These are phyloP conservation scores for Ogataea methylovora DNA, from an alignment of 805 yeast genomes.

Conservation along the genomic window DNA sequence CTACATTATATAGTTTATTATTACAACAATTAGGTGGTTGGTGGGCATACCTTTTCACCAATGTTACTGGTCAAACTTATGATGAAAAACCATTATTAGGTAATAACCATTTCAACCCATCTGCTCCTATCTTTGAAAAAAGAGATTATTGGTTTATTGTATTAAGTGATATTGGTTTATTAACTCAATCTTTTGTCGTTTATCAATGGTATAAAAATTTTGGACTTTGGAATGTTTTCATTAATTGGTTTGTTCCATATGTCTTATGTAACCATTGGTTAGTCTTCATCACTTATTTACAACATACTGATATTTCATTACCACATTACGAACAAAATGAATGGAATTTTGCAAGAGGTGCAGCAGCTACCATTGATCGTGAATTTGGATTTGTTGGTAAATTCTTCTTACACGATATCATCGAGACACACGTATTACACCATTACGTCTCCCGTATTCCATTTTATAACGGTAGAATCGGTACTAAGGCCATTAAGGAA, in stretches of 20 bases:
- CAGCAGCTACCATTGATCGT: slow-evolving; percentile 84
- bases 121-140: slow-evolving; percentile 66
- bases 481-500: slow-evolving; percentile 67
- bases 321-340: slow-evolving; percentile 71
- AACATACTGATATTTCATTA: slow-evolving; percentile 72
- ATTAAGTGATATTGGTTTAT: slow-evolving; percentile 66
- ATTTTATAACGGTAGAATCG: slow-evolving; percentile 79
- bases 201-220: slow-evolving; percentile 54
- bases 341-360: slow-evolving; percentile 87
- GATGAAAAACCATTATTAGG: slow-evolving; percentile 24
- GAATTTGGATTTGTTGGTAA: slow-evolving; percentile 75
- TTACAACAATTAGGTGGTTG: slow-evolving; percentile 76
- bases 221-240: slow-evolving; percentile 55
- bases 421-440: slow-evolving; percentile 85
- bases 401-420: slow-evolving; percentile 78
- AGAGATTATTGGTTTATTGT: slow-evolving; percentile 67
- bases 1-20: slow-evolving; percentile 47
- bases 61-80: slow-evolving; percentile 72
- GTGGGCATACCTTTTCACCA: slow-evolving; percentile 55
- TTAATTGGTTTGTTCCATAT: slow-evolving; percentile 74
- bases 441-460: slow-evolving; percentile 82
- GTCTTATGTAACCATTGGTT: slow-evolving; percentile 84
- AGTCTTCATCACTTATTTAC: slow-evolving; percentile 78
- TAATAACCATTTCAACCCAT: slow-evolving; percentile 60
- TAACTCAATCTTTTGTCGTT: slow-evolving; percentile 41